A percentile compares a stretch with the other conserved stretches of the same genome.
phyloP scores from a whole-genome alignment of 148 eudicot species.

The Fagopyrum tataricum region DNA sequence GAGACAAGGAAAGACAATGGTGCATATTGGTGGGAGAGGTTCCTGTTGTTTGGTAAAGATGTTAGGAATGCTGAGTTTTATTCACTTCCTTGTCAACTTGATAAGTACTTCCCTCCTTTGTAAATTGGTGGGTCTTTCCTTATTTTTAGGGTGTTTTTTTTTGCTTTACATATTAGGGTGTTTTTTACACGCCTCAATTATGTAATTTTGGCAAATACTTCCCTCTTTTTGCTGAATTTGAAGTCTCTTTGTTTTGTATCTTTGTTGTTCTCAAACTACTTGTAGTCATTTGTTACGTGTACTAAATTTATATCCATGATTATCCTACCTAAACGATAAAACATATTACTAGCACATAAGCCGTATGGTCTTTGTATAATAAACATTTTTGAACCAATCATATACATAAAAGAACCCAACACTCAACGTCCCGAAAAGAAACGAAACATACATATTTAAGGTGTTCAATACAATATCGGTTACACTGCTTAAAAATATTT shows the following conservation, averaged over 20 bases:
- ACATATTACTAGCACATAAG: no score
- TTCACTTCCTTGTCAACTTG: conserved; percentile 54
- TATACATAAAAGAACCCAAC: no score
- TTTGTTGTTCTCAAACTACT: no score
- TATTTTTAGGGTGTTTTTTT: neutral
- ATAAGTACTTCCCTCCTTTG: conserved; percentile 54
- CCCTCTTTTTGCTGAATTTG: neutral
- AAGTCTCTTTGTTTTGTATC: neutral
- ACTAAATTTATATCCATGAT: no score
- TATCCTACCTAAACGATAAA: no score
- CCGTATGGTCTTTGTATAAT: no score
- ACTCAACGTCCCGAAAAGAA: no score
- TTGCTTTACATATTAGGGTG: neutral
- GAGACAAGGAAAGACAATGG: conserved; percentile 51
- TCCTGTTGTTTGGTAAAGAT: conserved; percentile 45
- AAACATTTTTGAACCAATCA: no score
- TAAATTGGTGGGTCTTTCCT: neutral
- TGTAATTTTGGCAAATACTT: neutral
- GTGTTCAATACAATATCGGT: no score
- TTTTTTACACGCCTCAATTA: neutral
- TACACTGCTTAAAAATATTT: no score
- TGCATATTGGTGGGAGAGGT: conserved; percentile 67
- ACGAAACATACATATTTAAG: no score
- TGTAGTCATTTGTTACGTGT: neutral
- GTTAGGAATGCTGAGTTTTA: conserved; percentile 69